Base-by-base conservation (phyloP, 345 rosid genomes). In the Arabidopsis suecica region DNA sequence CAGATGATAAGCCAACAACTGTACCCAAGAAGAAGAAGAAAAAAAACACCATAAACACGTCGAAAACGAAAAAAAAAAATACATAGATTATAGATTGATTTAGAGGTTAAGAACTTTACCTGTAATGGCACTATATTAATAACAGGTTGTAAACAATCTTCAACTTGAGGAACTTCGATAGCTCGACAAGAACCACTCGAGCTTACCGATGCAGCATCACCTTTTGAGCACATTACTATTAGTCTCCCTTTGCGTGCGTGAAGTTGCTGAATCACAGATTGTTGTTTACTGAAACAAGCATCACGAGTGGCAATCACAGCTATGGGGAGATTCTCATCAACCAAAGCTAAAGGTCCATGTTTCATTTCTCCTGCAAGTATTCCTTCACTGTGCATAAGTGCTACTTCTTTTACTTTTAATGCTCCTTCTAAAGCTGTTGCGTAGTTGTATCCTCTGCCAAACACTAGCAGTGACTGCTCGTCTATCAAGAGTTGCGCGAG, bases 301-400 rank as follows among this genome's bases (percentile, higher is more conserved):
- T 94, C 98, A 0, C 83, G 97, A 54, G 98, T 94, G 20, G 98
- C 96, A 55, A 94, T 88, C 23, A 94, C 98, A 7, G 85, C 80
- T 23, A 91, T 90, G 0, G 97, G 89, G 3, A 88, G 92, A 83
- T 82, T 87, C 84, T 94, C 97, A 72, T 94, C 98, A 37, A 94
- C 98, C 40, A 94, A 77, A 65, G 98, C 98, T 80, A 94, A 82
- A 72, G 98, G 97, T 63, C 98, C 98, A 50, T 94, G 98, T 79
- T 94, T 94, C 98, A 94, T 94, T 82, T 94, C 98, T 74, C 97
- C 98, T 38, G 98, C 98, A 63, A 94, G 93, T 69, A 94, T 87
- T 37, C 98, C 98, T 79, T 91, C 98, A 30, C 97, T 90, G 75
- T 94, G 98, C 98, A 94, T 94, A 38, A 94, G 95, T 38, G 98